phyloP scores from a whole-genome alignment of 1,284 basidiomycete genomes.

The Rugiboletus extremiorientalis region DNA sequence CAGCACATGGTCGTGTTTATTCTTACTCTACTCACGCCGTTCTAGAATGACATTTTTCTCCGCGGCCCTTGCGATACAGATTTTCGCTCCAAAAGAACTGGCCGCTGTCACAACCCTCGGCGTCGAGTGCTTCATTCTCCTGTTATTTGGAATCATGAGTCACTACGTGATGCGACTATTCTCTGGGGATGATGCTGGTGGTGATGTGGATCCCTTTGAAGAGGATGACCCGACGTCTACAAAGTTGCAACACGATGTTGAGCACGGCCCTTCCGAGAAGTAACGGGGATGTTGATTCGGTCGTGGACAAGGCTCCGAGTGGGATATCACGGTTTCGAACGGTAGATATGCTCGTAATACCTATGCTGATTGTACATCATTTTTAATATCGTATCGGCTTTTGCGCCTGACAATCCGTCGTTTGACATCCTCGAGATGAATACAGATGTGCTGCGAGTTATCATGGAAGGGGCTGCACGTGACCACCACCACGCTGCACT shows the following conservation, averaged over 20 bases:
- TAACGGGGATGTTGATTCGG: not conserved
- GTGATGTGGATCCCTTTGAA: not conserved
- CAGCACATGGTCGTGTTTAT: not conserved
- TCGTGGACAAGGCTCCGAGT: not conserved
- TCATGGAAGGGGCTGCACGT: no score
- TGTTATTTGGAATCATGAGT: not conserved
- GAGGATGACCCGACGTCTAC: not conserved
- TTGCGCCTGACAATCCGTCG: no score
- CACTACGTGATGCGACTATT: constrained; percentile 7
- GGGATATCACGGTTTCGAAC: no score
- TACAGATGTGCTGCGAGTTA: no score
- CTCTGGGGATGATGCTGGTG: not conserved
- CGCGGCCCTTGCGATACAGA: constrained; percentile 10
- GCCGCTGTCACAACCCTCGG: not conserved
- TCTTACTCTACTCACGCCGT: not conserved
- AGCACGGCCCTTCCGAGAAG: not conserved
- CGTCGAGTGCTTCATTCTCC: constrained; percentile 7
- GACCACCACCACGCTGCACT: no score
- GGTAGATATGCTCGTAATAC: no score
- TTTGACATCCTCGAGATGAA: no score
- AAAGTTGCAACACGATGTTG: not conserved
- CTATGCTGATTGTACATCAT: no score
- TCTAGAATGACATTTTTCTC: constrained; percentile 17
- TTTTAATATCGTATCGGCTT: no score
- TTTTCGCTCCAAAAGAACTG: constrained; percentile 1